Evolutionary conservation across 2,329 filamentous ascomycete genomes (phyloP).

Genomic region (Capronia coronata): DNA sequence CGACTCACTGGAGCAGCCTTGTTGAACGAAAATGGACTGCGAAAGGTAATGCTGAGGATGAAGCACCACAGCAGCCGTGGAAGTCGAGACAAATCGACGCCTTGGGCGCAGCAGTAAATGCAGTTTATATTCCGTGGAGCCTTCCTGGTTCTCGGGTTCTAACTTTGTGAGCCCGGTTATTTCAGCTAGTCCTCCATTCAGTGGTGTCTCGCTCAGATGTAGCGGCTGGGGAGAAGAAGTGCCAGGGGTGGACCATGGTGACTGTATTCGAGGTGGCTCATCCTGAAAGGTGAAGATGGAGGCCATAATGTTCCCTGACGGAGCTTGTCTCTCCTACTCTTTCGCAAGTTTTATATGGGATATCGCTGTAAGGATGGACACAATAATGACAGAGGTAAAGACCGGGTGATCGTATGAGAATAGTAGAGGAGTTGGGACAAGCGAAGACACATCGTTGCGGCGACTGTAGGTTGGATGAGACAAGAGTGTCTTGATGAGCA

Average conservation of each 20-base stretch:
- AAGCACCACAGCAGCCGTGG: conserved; percentile 44
- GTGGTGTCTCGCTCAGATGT: conserved; percentile 27
- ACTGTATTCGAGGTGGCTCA: conserved; percentile 78
- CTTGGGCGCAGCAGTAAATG: conserved; percentile 78
- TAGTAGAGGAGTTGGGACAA: conserved; percentile 44
- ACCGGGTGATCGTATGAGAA: conserved; percentile 46
- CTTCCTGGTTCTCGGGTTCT: conserved; percentile 85
- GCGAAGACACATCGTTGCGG: conserved; percentile 42
- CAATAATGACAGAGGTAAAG: conserved; percentile 33
- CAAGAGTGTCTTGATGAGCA: background rate
- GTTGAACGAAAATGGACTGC: conserved; percentile 29
- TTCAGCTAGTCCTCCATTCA: conserved; percentile 38
- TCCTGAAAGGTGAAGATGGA: conserved; percentile 95
- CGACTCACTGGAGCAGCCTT: conserved; percentile 11
- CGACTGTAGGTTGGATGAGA: background rate
- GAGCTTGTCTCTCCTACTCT: conserved; percentile 2
- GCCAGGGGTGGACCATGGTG: conserved; percentile 70
- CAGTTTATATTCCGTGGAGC: conserved; percentile 93
- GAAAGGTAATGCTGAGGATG: conserved; percentile 30
- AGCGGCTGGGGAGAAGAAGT: conserved; percentile 37
- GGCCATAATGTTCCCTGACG: conserved; percentile 50
- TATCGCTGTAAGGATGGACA: conserved; percentile 10
- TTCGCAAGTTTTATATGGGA: conserved; percentile 9
- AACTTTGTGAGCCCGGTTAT: conserved; percentile 61
- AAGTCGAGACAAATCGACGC: conserved; percentile 65